Evolutionary conservation across 306 rosid species (phyloP).

Genomic region (Astragalus membranaceus): DNA sequence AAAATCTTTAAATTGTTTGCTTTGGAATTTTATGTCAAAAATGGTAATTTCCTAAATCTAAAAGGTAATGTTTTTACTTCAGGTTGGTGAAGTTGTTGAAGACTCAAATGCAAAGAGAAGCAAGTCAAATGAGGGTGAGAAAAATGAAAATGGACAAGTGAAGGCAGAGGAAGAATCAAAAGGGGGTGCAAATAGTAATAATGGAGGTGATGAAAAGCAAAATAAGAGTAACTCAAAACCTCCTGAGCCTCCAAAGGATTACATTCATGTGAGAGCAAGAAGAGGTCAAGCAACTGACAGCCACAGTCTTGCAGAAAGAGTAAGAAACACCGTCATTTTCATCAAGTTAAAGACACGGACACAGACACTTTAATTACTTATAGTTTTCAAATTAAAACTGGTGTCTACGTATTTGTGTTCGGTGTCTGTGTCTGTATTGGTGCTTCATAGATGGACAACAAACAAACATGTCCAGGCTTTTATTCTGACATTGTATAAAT

Average conservation of each 20-base stretch:
- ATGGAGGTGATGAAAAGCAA: slow-evolving; percentile 47
- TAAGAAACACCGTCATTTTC: slow-evolving; percentile 25
- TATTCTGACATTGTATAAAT: slow-evolving; percentile 23
- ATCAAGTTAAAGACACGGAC: neutral
- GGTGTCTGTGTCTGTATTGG: no score
- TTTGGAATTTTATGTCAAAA: neutral
- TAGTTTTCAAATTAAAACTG: no score
- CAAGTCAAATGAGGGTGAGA: slow-evolving; percentile 49
- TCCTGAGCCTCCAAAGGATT: slow-evolving; percentile 79
- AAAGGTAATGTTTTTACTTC: slow-evolving; percentile 11
- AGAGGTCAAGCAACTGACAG: slow-evolving; percentile 99
- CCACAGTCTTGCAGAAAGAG: slow-evolving; percentile 99
- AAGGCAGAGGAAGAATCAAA: slow-evolving; percentile 59
- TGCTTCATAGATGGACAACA: neutral
- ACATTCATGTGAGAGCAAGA: slow-evolving; percentile 97
- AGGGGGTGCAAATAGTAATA: slow-evolving; percentile 26
- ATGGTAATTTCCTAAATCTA: neutral
- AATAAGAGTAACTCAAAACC: slow-evolving; percentile 49
- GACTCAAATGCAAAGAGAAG: slow-evolving; percentile 47
- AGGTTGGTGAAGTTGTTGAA: slow-evolving; percentile 48
- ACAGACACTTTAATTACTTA: no score
- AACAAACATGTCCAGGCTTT: slow-evolving; percentile 2
- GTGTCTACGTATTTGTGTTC: no score
- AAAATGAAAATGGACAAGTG: slow-evolving; percentile 30
- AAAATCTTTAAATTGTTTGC: neutral